Conservation (phyloP, 768 basidiomycete species). For the Rhizopogon vinicolor region DNA sequence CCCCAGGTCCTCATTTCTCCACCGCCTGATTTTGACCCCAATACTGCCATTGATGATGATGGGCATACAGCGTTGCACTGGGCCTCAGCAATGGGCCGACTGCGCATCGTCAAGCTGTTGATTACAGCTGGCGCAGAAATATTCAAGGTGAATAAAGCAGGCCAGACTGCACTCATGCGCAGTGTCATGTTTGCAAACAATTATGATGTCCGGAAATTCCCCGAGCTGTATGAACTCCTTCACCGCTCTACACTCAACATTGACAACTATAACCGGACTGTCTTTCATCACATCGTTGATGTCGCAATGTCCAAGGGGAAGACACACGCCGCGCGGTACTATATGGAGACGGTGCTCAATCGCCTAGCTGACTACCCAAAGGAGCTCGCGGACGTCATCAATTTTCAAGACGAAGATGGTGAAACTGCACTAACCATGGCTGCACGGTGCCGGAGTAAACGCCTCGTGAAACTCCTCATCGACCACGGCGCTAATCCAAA, state of each 20-base stretch:
- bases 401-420: constrained; percentile 98
- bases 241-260: constrained; percentile 99
- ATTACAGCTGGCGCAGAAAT: constrained; percentile 94
- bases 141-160: constrained; percentile 93
- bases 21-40: constrained; percentile 89
- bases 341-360: constrained; percentile 93
- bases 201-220: constrained; percentile 98
- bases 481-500: constrained; percentile 97
- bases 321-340: constrained; percentile 95
- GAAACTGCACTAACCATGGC: constrained; percentile 97
- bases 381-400: constrained; percentile 96
- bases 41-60: constrained; percentile 97
- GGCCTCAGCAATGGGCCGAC: constrained; percentile 98
- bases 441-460: constrained; percentile 91
- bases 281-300: constrained; percentile 97
- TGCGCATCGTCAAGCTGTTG: constrained; percentile 91
- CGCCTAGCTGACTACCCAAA: constrained; percentile 90
- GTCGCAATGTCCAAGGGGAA: constrained; percentile 97
- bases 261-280: constrained; percentile 94
- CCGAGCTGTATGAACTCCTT: constrained; percentile 92
- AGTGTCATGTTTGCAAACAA: constrained; percentile 99
- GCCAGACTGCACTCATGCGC: constrained; percentile 97
- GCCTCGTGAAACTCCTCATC: constrained; percentile 90
- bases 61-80: constrained; percentile 96
- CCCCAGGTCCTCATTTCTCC: constrained; percentile 85